Conservation (phyloP, 306 rosid genomes). For the Prinsepia uniflora region DNA sequence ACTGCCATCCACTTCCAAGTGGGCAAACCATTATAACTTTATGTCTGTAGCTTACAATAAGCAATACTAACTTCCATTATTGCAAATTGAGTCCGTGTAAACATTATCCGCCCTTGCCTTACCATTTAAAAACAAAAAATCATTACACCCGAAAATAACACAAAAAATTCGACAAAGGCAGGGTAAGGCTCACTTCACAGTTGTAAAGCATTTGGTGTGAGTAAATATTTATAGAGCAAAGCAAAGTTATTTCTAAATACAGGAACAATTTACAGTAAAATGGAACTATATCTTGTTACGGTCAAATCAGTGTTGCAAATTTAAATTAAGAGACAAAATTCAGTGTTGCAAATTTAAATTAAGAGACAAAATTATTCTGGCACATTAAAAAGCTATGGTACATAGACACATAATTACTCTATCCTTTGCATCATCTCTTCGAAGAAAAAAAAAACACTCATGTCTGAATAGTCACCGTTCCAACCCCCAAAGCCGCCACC, state of each 20-base stretch:
- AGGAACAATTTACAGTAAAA: not conserved
- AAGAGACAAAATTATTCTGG: too few species aligned
- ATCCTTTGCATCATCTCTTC: too few species aligned
- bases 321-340: too few species aligned
- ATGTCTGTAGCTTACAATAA: slow-evolving; percentile 4
- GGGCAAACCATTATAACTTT: slow-evolving; percentile 50
- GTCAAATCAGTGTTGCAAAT: too few species aligned
- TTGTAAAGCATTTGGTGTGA: not conserved
- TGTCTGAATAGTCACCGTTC: too few species aligned
- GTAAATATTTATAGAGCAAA: not conserved
- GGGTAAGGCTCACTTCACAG: not conserved
- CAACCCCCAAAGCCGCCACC: too few species aligned
- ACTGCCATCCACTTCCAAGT: slow-evolving; percentile 75
- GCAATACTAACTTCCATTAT: slow-evolving; percentile 1
- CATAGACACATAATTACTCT: too few species aligned
- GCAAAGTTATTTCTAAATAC: not conserved
- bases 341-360: too few species aligned
- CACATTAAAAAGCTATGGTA: too few species aligned
- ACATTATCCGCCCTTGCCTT: not conserved
- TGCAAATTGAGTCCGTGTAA: not conserved
- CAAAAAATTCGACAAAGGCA: not conserved
- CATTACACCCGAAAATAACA: not conserved
- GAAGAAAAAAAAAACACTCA: too few species aligned
- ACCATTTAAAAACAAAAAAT: not conserved
- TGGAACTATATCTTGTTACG: not conserved